A percentile compares a stretch with the other conserved stretches of the same genome.
phyloP scores from a whole-genome alignment of 345 rosid genomes.

The Citrus trifoliata region DNA sequence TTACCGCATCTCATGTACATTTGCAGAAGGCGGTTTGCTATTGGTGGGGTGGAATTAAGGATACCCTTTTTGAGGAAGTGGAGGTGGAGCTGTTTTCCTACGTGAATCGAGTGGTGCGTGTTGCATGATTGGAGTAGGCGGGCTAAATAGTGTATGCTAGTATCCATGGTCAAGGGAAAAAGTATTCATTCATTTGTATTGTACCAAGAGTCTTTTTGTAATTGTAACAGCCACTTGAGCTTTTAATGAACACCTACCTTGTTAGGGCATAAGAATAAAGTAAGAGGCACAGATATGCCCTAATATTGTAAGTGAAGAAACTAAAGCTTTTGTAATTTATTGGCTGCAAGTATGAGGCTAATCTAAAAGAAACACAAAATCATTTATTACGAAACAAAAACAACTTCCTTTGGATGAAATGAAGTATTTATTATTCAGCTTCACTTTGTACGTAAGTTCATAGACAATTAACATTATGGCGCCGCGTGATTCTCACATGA shows the following conservation, averaged over 20 bases:
- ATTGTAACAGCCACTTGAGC: neutral
- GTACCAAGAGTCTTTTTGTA: neutral
- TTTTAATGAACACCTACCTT: too few species aligned
- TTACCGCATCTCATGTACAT: slow-evolving; percentile 39
- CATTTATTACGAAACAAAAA: too few species aligned
- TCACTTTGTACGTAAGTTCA: too few species aligned
- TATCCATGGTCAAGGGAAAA: slow-evolving; percentile 13
- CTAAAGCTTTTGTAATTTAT: too few species aligned
- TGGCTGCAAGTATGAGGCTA: neutral
- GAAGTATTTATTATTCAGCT: too few species aligned
- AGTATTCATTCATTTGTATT: neutral
- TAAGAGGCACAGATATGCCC: neutral
- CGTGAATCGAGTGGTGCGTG: slow-evolving; percentile 27
- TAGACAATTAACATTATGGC: too few species aligned
- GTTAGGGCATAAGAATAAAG: too few species aligned
- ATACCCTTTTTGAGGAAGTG: slow-evolving; percentile 59
- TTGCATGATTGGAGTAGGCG: slow-evolving; percentile 42
- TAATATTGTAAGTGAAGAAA: neutral
- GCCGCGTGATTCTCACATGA: too few species aligned
- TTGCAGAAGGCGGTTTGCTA: slow-evolving; percentile 58
- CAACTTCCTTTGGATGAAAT: too few species aligned
- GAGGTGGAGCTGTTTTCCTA: slow-evolving; percentile 54
- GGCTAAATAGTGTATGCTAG: slow-evolving; percentile 20
- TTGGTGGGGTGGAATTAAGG: slow-evolving; percentile 33
- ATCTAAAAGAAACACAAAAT: too few species aligned